Base-by-base conservation (phyloP, 352 stramenopile species). In the Pythium coloratum region DNA sequence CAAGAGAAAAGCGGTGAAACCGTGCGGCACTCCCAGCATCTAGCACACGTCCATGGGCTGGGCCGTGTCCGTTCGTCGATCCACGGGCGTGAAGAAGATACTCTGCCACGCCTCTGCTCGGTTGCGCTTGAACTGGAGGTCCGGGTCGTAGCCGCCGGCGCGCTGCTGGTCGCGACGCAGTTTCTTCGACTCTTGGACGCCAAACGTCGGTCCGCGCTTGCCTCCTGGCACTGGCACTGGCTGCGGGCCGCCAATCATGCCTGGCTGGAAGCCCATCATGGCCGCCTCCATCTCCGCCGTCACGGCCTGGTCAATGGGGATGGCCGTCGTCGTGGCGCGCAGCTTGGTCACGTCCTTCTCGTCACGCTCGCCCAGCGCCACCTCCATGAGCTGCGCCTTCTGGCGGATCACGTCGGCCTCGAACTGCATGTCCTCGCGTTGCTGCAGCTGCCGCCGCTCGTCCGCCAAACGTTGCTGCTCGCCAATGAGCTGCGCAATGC, bases 201-300 rank as follows among this genome's bases (percentile, higher is more conserved):
- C 84, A 66, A 94, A 91, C 47, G 81, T 89, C 16, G 84, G 84
- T 5, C 86, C 86, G 8, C 86, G 79, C 64, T 95, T 95, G 57
- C 87, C 87, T 58, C 87, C 87, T 24, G 86, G 82, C 42, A 95
- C 85, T 0, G 87, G 87, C 13, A 92, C 64, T 0, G 87, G 87
- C 69, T 95, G 87, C 18, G 87, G 84, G 0, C 85, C 87, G 9
- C 84, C 86, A 61, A 90, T 68, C 3, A 87, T 76, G 10, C 87
- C 85, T 3, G 86, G 86, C 65, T 94, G 85, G 66, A 95, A 94
- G 7, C 87, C 87, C 81, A 95, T 92, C 87, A 95, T 95, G 5
- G 87, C 87, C 0, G 87, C 87, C 64, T 95, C 87, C 87, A 95
- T 95, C 64, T 95, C 87, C 13, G 87, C 87, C 2, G 84, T 92